A percentile compares a stretch with the other conserved stretches of the same genome.
Conservation (phyloP, 2,329 filamentous ascomycete genomes). For the Colletotrichum zoysiae region DNA sequence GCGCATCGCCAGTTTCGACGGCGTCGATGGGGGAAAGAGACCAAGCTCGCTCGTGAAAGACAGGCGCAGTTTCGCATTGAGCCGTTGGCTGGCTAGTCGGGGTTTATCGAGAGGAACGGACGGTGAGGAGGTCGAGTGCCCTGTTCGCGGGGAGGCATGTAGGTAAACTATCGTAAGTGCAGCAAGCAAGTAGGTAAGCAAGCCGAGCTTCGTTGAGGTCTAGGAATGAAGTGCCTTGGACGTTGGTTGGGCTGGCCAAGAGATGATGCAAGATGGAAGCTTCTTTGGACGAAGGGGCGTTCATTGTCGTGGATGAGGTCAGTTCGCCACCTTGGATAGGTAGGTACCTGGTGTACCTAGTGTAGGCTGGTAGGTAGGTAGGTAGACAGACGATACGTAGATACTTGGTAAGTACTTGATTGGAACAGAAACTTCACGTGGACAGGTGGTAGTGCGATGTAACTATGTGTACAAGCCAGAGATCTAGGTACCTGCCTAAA, state of each 20-base stretch:
- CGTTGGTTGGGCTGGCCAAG: not conserved
- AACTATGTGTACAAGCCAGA: too few species aligned
- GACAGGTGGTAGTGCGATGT: not conserved
- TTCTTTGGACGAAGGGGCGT: conserved; percentile 5
- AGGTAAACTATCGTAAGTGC: too few species aligned
- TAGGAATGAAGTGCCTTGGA: conserved; percentile 1
- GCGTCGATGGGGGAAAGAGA: not conserved
- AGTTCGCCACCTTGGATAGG: not conserved
- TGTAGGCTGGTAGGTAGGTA: too few species aligned
- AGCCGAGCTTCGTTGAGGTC: not conserved
- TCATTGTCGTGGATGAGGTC: not conserved
- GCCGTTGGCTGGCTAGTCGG: not conserved
- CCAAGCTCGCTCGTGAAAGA: conserved; percentile 2
- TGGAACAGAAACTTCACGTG: not conserved
- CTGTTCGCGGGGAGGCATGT: not conserved
- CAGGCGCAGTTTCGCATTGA: not conserved
- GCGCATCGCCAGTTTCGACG: conserved; percentile 34
- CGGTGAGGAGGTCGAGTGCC: not conserved
- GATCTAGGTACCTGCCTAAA: too few species aligned
- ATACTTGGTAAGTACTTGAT: too few species aligned
- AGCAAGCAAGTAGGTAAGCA: not conserved
- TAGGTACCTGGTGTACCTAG: too few species aligned
- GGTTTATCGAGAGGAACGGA: not conserved
- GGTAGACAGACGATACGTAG: too few species aligned
- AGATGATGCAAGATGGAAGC: conserved; percentile 6